Evolutionary conservation across 169 alveolate species (phyloP).

Genomic region (Cryptosporidium baileyi): DNA sequence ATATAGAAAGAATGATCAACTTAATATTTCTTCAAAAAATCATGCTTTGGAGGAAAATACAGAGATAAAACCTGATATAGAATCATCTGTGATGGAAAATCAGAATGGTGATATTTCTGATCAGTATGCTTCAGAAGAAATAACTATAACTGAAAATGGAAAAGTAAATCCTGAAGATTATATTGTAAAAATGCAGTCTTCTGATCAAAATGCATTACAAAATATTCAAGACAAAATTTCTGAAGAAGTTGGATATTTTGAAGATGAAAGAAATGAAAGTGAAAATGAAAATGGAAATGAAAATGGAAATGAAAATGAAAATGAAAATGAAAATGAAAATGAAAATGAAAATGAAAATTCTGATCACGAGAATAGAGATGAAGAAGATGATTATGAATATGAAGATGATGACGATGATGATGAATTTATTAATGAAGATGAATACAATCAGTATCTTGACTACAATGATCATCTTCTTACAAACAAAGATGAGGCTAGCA

Average conservation of each 20-base stretch:
- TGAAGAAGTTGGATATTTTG: neutral
- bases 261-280: neutral
- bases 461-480: neutral
- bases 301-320: neutral
- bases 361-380: neutral
- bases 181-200: no score
- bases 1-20: no score
- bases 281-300: neutral
- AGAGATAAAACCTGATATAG: no score
- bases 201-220: no score
- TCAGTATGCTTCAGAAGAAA: no score
- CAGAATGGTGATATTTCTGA: no score
- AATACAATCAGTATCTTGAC: conserved; percentile 30
- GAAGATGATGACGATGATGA: conserved; percentile 38
- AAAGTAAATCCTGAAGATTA: no score
- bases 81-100: no score
- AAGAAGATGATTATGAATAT: conserved; percentile 20
- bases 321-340: neutral
- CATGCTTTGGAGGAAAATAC: no score
- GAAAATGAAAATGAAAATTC: no score
- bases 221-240: neutral
- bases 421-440: conserved; percentile 34
- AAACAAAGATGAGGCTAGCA: neutral
- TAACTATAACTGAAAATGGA: no score
- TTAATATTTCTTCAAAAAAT: no score